Percentiles rank a stretch among this genome's conserved stretches.
Evolutionary conservation across 1,284 basidiomycete species (phyloP).

Genomic region (Malassezia arunalokei): DNA sequence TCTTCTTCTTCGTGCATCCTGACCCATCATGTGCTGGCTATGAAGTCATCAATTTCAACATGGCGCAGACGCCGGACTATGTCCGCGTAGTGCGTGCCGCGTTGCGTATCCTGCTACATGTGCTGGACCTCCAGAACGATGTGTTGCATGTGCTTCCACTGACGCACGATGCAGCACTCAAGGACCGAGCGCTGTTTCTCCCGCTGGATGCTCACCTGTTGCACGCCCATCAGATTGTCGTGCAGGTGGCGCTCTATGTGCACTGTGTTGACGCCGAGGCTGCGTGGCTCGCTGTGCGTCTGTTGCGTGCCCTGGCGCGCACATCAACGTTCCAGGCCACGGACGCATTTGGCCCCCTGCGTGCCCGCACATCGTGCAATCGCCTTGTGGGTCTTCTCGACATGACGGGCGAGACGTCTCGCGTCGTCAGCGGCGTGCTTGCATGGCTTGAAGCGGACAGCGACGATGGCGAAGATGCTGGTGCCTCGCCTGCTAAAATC

Average conservation of each 20-base stretch:
- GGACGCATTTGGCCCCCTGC: conserved; percentile 51
- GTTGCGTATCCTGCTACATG: conserved; percentile 67
- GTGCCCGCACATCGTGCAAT: conserved; percentile 49
- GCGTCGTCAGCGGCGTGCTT: conserved; percentile 71
- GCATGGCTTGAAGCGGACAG: conserved; percentile 53
- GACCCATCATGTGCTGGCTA: conserved; percentile 32
- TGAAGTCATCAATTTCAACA: conserved; percentile 54
- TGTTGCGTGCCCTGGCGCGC: conserved; percentile 57
- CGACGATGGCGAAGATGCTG: conserved; percentile 33
- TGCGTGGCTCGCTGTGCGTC: conserved; percentile 66
- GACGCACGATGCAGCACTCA: conserved; percentile 50
- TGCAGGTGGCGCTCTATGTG: conserved; percentile 71
- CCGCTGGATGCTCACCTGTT: conserved; percentile 60
- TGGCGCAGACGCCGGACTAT: conserved; percentile 59
- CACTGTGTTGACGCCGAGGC: conserved; percentile 63
- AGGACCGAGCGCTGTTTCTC: conserved; percentile 50
- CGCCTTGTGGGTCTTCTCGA: conserved; percentile 66
- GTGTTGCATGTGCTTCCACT: conserved; percentile 82
- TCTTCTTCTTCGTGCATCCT: conserved; percentile 59
- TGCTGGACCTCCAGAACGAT: conserved; percentile 71
- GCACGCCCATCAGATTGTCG: conserved; percentile 62
- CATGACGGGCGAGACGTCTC: conserved; percentile 67
- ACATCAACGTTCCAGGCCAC: conserved; percentile 52
- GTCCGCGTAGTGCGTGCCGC: conserved; percentile 64
- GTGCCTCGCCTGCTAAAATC: conserved; percentile 55